These are phyloP conservation scores for Solanum piurae DNA, from an alignment of 257 asterid genomes.

Conservation along the genomic window DNA sequence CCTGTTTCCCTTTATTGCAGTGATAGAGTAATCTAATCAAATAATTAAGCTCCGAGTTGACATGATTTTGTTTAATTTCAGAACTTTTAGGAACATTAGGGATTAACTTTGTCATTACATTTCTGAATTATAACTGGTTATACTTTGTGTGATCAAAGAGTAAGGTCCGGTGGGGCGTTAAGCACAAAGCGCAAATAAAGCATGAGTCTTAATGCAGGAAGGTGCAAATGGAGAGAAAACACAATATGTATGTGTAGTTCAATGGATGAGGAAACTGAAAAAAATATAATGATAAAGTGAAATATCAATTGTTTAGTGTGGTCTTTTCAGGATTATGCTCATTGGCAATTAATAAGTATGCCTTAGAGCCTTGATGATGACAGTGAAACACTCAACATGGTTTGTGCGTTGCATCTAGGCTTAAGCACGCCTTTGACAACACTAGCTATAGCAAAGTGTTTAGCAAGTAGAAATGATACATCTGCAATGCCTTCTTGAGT, in stretches of 20 bases:
- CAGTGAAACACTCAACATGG: not conserved
- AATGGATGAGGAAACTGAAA: not conserved
- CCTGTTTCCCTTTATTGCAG: not conserved
- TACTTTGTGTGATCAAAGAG: not conserved
- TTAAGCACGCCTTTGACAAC: not conserved
- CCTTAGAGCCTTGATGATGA: not conserved
- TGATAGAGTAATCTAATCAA: no score
- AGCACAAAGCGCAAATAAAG: not conserved
- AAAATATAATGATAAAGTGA: not conserved
- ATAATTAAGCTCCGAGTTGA: not conserved
- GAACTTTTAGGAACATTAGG: not conserved
- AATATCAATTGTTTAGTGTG: not conserved
- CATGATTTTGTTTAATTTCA: not conserved
- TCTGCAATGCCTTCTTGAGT: not conserved
- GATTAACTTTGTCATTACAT: not conserved
- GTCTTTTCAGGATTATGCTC: not conserved
- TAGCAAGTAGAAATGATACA: not conserved
- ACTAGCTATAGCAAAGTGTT: not conserved
- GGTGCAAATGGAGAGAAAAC: not conserved
- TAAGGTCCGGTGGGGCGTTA: not conserved
- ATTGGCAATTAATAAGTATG: not conserved
- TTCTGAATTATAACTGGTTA: not conserved
- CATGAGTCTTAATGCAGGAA: not conserved
- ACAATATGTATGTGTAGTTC: not conserved
- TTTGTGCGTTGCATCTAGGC: not conserved